Evolutionary conservation across 1,139 yeast species (phyloP).

Genomic region (Suhomyces terraborum): DNA sequence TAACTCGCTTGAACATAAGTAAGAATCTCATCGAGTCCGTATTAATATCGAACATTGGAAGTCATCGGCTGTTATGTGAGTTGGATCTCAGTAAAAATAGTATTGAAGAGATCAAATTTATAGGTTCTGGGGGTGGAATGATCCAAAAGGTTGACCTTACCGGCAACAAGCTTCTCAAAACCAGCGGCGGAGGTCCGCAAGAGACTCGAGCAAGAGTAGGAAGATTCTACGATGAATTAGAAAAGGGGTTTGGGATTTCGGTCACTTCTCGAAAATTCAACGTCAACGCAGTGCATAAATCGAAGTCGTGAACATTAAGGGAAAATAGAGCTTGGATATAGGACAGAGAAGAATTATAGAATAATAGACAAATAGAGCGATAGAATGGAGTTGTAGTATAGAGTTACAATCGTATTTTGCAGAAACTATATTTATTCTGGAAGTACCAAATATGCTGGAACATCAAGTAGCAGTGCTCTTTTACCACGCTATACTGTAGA

Average conservation of each 20-base stretch:
- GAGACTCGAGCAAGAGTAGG: slow-evolving; percentile 15
- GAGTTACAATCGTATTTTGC: no score
- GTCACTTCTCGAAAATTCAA: slow-evolving; percentile 27
- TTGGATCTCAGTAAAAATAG: slow-evolving; percentile 13
- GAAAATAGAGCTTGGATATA: neutral
- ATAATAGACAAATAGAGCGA: no score
- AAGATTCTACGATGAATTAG: slow-evolving; percentile 29
- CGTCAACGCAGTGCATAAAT: slow-evolving; percentile 29
- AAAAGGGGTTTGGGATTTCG: slow-evolving; percentile 24
- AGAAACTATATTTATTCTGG: no score
- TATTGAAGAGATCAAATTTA: slow-evolving; percentile 15
- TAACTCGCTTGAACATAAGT: slow-evolving; percentile 8
- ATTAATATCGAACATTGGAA: slow-evolving; percentile 2
- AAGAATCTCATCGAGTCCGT: slow-evolving; percentile 7
- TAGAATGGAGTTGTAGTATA: no score
- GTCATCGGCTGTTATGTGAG: slow-evolving; percentile 6
- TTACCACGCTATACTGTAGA: no score
- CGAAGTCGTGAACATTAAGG: neutral
- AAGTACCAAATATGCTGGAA: no score
- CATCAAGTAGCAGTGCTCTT: no score
- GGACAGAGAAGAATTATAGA: no score
- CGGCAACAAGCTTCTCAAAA: slow-evolving; percentile 22
- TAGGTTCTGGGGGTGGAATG: slow-evolving; percentile 6
- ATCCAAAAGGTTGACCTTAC: slow-evolving; percentile 26
- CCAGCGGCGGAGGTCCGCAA: neutral